These are phyloP conservation scores for Fennellomyces sp. DNA, from an alignment of 371 early-diverging fungal species.

Conservation along the genomic window DNA sequence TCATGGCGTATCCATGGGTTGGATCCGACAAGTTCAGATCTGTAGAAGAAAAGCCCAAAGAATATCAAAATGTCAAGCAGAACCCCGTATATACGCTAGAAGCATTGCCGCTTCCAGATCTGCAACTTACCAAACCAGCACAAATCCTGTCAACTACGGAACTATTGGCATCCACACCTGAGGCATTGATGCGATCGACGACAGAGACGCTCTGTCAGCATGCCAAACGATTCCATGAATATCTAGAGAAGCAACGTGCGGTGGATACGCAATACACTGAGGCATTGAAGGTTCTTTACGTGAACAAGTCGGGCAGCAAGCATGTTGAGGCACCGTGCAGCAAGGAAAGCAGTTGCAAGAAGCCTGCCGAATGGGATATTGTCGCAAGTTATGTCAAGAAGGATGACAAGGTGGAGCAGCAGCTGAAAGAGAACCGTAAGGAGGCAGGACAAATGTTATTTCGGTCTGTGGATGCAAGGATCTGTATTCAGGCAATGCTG, in stretches of 20 bases:
- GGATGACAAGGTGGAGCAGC: background rate
- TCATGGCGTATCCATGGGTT: conserved; percentile 35
- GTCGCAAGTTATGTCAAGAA: conserved; percentile 2
- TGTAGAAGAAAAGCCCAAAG: background rate
- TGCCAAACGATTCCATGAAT: conserved; percentile 23
- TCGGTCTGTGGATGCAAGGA: conserved; percentile 17
- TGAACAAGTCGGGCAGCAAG: conserved; percentile 24
- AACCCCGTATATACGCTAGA: conserved; percentile 2
- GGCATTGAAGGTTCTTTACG: conserved; percentile 29
- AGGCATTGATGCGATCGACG: conserved; percentile 26
- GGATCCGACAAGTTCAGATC: conserved; percentile 26
- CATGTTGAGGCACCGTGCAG: conserved; percentile 36
- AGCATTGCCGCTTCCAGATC: conserved; percentile 11
- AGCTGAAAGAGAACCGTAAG: conserved; percentile 13
- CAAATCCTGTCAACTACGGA: conserved; percentile 11
- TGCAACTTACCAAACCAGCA: conserved; percentile 18
- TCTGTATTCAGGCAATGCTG: conserved; percentile 20
- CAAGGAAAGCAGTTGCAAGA: conserved; percentile 30
- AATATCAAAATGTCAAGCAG: background rate
- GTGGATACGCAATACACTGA: conserved; percentile 33
- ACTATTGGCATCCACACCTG: conserved; percentile 18
- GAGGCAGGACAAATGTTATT: conserved; percentile 3
- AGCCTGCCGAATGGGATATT: conserved; percentile 27
- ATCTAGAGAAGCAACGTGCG: conserved; percentile 22
- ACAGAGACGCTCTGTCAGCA: conserved; percentile 26